A percentile compares a stretch with the other conserved stretches of the same genome.
phyloP scores from a whole-genome alignment of 2,329 filamentous ascomycete genomes.

The Corynespora cassiicola region DNA sequence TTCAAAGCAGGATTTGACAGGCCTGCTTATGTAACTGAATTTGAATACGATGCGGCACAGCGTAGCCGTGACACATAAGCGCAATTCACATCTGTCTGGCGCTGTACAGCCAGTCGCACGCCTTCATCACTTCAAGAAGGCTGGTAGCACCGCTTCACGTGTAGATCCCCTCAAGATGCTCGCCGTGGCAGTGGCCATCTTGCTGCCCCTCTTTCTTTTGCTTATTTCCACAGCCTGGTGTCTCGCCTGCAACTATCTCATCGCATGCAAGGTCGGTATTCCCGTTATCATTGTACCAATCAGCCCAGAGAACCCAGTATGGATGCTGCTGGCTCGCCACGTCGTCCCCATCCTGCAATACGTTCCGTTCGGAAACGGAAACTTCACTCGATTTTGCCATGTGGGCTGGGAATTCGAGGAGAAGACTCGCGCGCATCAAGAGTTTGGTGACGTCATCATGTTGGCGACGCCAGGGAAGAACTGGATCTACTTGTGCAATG shows the following conservation, averaged over 20 bases:
- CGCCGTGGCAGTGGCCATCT: no score
- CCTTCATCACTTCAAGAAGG: no score
- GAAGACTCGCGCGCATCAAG: constrained; percentile 15
- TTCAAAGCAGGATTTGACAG: no score
- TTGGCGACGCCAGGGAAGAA: constrained; percentile 24
- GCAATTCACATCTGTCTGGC: no score
- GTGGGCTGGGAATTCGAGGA: constrained; percentile 29
- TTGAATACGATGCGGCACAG: no score
- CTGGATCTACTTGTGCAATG: constrained; percentile 24
- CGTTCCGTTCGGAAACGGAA: constrained; percentile 17
- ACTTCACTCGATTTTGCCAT: constrained; percentile 21
- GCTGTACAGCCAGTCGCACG: no score
- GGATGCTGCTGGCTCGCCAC: constrained; percentile 14
- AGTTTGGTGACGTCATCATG: constrained; percentile 25
- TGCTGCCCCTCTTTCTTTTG: no score
- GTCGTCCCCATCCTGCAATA: constrained; percentile 14
- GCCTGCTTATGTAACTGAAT: no score
- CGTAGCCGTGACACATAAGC: no score
- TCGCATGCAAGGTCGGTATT: constrained; percentile 11
- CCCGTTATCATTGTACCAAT: constrained; percentile 15
- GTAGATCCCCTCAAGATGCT: no score
- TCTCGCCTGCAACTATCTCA: constrained; percentile 11
- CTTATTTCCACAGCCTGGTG: neutral
- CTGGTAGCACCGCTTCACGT: no score
- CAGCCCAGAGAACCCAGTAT: constrained; percentile 26